Conservation (phyloP, 768 basidiomycete species). For the Neoboletus subvelutipes region DNA sequence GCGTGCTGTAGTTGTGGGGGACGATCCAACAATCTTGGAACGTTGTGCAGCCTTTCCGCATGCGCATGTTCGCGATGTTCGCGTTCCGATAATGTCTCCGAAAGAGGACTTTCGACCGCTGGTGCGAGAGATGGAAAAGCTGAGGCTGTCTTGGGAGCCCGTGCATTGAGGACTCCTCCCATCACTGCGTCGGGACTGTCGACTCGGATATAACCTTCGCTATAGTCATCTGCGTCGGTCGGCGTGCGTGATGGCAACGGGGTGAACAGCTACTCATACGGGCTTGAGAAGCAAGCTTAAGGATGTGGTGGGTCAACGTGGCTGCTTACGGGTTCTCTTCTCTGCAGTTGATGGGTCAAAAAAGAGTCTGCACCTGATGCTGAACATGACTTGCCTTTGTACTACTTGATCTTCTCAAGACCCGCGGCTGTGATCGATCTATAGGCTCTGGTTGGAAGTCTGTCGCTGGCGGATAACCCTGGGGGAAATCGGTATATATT, state of each 20-base stretch:
- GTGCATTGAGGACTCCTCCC: constrained; percentile 34
- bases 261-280: constrained; percentile 28
- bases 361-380: background rate
- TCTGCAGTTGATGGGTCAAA: constrained; percentile 23
- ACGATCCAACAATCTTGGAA: constrained; percentile 25
- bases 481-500: constrained; percentile 27
- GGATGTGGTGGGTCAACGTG: background rate
- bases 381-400: constrained; percentile 24
- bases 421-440: constrained; percentile 21
- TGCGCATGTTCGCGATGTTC: constrained; percentile 20
- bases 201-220: constrained; percentile 32
- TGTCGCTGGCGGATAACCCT: constrained; percentile 28
- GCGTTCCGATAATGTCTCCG: constrained; percentile 26
- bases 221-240: constrained; percentile 33
- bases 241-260: constrained; percentile 34
- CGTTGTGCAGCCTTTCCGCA: constrained; percentile 16
- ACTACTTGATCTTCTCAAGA: constrained; percentile 28
- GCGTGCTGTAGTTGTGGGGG: constrained; percentile 17
- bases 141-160: constrained; percentile 26
- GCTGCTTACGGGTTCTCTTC: constrained; percentile 32
- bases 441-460: constrained; percentile 26
- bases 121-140: constrained; percentile 24
- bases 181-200: constrained; percentile 32
- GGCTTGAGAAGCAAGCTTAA: constrained; percentile 9
- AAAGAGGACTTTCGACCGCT: constrained; percentile 16